phyloP scores from a whole-genome alignment of 495 filamentous ascomycete species.

The Penicillium malachiteum region DNA sequence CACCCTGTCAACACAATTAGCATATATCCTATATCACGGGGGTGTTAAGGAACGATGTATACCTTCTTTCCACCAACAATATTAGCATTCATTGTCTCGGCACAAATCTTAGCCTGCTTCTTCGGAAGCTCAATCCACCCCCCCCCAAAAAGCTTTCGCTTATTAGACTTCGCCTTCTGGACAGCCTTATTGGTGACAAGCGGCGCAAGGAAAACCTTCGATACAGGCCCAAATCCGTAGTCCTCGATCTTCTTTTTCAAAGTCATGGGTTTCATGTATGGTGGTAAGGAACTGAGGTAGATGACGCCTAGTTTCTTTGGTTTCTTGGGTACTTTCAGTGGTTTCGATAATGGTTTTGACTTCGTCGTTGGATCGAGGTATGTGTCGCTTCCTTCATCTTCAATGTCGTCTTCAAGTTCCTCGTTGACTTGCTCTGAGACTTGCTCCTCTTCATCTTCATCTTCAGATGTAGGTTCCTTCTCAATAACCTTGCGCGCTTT shows the following conservation, averaged over 20 bases:
- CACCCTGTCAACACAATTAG: constrained; percentile 38
- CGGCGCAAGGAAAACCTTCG: constrained; percentile 83
- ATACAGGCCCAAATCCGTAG: constrained; percentile 67
- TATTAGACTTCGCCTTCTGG: constrained; percentile 68
- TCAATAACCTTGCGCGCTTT: constrained; percentile 9
- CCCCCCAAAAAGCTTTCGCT: constrained; percentile 82
- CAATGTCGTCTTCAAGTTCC: neutral
- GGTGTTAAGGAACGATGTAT: neutral
- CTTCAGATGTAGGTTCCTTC: constrained; percentile 8
- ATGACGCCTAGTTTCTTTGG: constrained; percentile 16
- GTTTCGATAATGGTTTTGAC: constrained; percentile 21
- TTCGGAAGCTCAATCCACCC: constrained; percentile 89
- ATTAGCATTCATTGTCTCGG: constrained; percentile 80
- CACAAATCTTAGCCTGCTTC: constrained; percentile 76
- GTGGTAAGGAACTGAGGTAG: constrained; percentile 77
- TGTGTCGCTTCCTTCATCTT: constrained; percentile 19
- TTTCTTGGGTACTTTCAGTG: constrained; percentile 24
- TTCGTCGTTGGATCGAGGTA: constrained; percentile 14
- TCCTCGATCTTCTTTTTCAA: constrained; percentile 73
- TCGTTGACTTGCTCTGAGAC: neutral
- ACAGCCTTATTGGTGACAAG: constrained; percentile 64
- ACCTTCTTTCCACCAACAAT: constrained; percentile 64
- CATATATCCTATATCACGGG: neutral
- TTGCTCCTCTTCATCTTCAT: constrained; percentile 17
- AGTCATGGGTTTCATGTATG: constrained; percentile 89